Percentiles rank a stretch among this genome's conserved stretches.
These are phyloP conservation scores for Tylopilus plumbeoviolaceoides DNA, from an alignment of 768 basidiomycete genomes.

Conservation along the genomic window DNA sequence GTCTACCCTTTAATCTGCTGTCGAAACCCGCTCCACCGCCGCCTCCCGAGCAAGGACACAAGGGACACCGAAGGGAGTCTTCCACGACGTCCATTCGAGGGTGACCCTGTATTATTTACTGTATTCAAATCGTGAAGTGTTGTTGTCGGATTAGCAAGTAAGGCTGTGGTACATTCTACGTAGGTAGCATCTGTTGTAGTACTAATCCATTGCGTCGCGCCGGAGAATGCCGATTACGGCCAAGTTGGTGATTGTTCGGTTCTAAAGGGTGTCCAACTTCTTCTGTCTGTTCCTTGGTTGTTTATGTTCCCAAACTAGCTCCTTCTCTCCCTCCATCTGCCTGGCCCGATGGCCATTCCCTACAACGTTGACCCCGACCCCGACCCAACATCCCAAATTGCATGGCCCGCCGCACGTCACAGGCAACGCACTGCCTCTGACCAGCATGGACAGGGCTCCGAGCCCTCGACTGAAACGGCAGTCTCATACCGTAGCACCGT, in stretches of 20 bases:
- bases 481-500: conserved; percentile 31
- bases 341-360: conserved; percentile 55
- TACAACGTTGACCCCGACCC: conserved; percentile 52
- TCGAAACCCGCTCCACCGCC: conserved; percentile 45
- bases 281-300: background rate
- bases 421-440: conserved; percentile 28
- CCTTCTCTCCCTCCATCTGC: background rate
- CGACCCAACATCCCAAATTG: conserved; percentile 74
- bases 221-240: conserved; percentile 27
- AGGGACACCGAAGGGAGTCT: conserved; percentile 41
- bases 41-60: conserved; percentile 24
- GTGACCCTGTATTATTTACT: conserved; percentile 15
- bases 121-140: conserved; percentile 5
- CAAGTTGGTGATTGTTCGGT: background rate
- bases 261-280: conserved; percentile 12
- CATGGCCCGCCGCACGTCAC: conserved; percentile 59
- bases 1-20: conserved; percentile 67
- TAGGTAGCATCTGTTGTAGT: conserved; percentile 9
- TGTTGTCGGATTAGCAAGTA: conserved; percentile 27
- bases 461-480: conserved; percentile 18
- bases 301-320: conserved; percentile 11
- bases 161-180: conserved; percentile 7
- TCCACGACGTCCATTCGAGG: conserved; percentile 37
- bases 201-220: conserved; percentile 7
- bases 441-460: conserved; percentile 21